Percentiles rank a stretch among this genome's conserved stretches.
phyloP scores from a whole-genome alignment of 2,329 filamentous ascomycete genomes.

The Ophiostoma triangulosporum region DNA sequence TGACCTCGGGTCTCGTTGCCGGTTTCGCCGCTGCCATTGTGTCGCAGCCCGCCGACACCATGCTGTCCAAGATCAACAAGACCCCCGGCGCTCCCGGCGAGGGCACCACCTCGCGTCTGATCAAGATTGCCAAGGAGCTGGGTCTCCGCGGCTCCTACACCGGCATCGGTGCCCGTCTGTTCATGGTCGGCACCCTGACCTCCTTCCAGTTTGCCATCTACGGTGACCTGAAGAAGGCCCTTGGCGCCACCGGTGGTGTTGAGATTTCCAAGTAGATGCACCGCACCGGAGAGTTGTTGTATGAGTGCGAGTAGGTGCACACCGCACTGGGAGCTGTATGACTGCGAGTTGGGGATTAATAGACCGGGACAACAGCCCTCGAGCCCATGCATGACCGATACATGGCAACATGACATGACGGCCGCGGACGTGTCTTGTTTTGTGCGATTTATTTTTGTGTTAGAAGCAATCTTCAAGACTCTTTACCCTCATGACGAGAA shows the following conservation, averaged over 20 bases:
- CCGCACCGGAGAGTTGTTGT: no score
- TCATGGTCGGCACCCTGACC: constrained; percentile 49
- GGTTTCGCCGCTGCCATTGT: constrained; percentile 71
- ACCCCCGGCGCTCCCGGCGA: constrained; percentile 67
- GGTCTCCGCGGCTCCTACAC: constrained; percentile 58
- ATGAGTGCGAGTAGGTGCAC: no score
- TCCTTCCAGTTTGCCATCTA: constrained; percentile 78
- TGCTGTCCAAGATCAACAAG: constrained; percentile 87
- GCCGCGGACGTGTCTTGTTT: neutral
- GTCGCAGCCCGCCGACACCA: constrained; percentile 74
- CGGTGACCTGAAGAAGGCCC: constrained; percentile 51
- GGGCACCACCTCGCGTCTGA: constrained; percentile 57
- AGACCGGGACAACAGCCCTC: neutral
- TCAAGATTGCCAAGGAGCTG: constrained; percentile 72
- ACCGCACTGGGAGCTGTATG: neutral
- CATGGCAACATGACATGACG: no score
- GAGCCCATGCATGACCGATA: neutral
- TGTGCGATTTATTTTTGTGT: neutral
- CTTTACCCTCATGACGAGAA: constrained; percentile 4
- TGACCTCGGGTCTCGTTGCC: constrained; percentile 27
- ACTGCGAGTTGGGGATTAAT: neutral
- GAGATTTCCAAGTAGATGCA: constrained; percentile 43
- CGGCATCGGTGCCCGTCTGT: constrained; percentile 54
- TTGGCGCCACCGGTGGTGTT: constrained; percentile 63
- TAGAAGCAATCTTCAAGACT: neutral